phyloP scores from a whole-genome alignment of 1,284 basidiomycete genomes.

The Bjerkandera adusta region DNA sequence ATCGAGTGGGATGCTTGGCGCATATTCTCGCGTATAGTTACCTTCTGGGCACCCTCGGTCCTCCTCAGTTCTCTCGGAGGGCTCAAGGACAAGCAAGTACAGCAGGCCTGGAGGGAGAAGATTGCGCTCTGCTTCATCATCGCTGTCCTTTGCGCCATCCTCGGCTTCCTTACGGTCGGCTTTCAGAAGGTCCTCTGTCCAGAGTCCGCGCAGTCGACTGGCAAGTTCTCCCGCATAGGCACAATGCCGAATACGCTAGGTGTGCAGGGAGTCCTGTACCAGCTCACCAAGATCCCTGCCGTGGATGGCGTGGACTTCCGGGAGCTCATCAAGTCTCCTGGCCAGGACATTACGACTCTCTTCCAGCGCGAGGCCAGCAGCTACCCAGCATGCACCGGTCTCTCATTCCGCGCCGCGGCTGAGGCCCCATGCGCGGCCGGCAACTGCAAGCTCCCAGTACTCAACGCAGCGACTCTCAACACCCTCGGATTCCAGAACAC shows the following conservation, averaged over 20 bases:
- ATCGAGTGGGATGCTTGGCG: conserved; percentile 72
- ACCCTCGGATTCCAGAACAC: conserved; percentile 66
- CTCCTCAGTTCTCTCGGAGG: conserved; percentile 76
- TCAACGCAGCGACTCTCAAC: conserved; percentile 58
- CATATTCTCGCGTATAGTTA: conserved; percentile 76
- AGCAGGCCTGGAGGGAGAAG: conserved; percentile 98
- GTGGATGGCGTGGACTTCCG: conserved; percentile 65
- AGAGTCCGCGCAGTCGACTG: conserved; percentile 47
- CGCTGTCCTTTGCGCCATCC: conserved; percentile 69
- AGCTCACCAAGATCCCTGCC: conserved; percentile 55
- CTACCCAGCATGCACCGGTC: conserved; percentile 62
- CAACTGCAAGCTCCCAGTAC: conserved; percentile 61
- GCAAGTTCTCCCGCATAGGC: conserved; percentile 68
- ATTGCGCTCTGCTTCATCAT: conserved; percentile 91
- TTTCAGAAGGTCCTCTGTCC: conserved; percentile 94
- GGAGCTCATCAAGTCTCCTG: conserved; percentile 46
- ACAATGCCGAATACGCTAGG: conserved; percentile 65
- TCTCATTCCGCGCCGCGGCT: conserved; percentile 66
- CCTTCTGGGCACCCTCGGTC: conserved; percentile 89
- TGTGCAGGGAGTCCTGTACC: conserved; percentile 77
- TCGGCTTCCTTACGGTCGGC: conserved; percentile 95
- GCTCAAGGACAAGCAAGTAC: conserved; percentile 73
- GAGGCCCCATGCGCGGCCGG: conserved; percentile 69
- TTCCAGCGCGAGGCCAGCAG: conserved; percentile 71
- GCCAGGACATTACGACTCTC: conserved; percentile 86